Conservation (phyloP, 2,329 filamentous ascomycete genomes). For the Scytalidium sp. region DNA sequence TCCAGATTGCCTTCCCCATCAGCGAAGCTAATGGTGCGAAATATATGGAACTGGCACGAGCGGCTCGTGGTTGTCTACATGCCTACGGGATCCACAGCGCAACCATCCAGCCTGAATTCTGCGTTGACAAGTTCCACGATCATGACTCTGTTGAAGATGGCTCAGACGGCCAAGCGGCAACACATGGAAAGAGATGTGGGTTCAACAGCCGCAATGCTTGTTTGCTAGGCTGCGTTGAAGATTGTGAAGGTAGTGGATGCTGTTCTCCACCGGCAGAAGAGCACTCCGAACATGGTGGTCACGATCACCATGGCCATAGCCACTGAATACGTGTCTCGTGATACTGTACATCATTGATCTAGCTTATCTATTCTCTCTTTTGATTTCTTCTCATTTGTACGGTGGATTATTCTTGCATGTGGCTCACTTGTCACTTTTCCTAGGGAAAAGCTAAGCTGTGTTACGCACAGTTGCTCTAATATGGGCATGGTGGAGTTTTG, state of each 20-base stretch:
- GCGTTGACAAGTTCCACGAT: slow-evolving; percentile 42
- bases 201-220: slow-evolving; percentile 24
- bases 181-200: slow-evolving; percentile 12
- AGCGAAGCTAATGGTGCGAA: slow-evolving; percentile 72
- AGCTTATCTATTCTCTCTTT: too few species aligned
- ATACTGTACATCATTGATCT: too few species aligned
- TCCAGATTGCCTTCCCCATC: slow-evolving; percentile 88
- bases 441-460: too few species aligned
- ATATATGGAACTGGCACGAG: slow-evolving; percentile 87
- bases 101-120: slow-evolving; percentile 94
- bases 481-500: too few species aligned
- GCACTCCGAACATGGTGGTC: slow-evolving; percentile 25
- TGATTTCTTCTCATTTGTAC: too few species aligned
- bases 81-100: slow-evolving; percentile 95
- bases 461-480: too few species aligned
- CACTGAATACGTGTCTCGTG: too few species aligned
- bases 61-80: slow-evolving; percentile 84
- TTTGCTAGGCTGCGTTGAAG: slow-evolving; percentile 29
- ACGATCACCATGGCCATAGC: slow-evolving; percentile 12
- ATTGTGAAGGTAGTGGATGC: slow-evolving; percentile 29
- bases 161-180: slow-evolving; percentile 10
- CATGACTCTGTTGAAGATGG: slow-evolving; percentile 16
- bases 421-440: too few species aligned
- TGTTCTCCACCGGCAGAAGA: slow-evolving; percentile 19
- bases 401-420: too few species aligned